Conservation (phyloP, 202 grass and related monocot genomes). For the Schoenoplectus triqueter region DNA sequence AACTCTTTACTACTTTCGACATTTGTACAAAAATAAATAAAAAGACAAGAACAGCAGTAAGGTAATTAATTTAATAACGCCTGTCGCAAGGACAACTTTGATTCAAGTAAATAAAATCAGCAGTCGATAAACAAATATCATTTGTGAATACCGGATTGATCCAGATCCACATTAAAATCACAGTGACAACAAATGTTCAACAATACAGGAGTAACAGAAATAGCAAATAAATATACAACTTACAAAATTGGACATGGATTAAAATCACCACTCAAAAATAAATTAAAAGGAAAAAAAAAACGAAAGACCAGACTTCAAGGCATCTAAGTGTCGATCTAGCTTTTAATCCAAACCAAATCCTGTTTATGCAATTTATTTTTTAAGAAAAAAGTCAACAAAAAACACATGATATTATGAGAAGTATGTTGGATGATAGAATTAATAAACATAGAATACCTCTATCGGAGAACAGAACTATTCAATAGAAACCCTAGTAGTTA, state of each 20-base stretch:
- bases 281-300: not conserved
- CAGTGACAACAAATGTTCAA: not conserved
- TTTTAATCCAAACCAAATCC: not conserved
- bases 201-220: not conserved
- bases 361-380: not conserved
- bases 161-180: not conserved
- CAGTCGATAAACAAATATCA: not conserved
- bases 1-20: too few relatives aligned
- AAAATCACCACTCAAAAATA: not conserved
- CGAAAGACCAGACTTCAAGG: not conserved
- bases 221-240: constrained; percentile 11
- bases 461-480: constrained; percentile 51
- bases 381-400: too few relatives aligned
- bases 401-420: not conserved
- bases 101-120: not conserved
- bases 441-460: not conserved
- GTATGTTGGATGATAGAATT: constrained; percentile 14
- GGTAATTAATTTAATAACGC: too few relatives aligned
- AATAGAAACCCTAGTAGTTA: constrained; percentile 66
- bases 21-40: too few relatives aligned
- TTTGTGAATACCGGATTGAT: constrained; percentile 15
- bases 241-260: not conserved
- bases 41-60: too few relatives aligned
- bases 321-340: not conserved
- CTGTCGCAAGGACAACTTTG: too few relatives aligned